Evolutionary conservation across 352 stramenopile species (phyloP), one percentile per base, ranked within the genome.

Genomic region (Lagenidium giganteum): DNA sequence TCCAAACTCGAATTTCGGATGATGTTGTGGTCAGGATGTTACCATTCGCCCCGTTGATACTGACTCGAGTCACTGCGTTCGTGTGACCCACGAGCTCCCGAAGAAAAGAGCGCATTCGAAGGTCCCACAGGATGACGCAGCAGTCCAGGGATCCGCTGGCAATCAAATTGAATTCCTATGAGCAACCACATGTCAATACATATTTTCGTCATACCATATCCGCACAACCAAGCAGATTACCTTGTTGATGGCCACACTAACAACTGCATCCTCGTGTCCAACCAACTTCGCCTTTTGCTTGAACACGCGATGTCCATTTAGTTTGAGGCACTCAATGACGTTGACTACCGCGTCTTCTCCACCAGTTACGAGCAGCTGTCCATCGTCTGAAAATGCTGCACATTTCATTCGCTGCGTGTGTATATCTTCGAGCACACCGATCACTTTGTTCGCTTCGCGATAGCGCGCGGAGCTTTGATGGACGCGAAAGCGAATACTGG

Each of bases 221-320:
- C n/a, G n/a, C n/a, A n/a, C n/a, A n/a, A n/a, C n/a, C n/a, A n/a
- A n/a, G n/a, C n/a, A n/a, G n/a, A n/a, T 5, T 47, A 80, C 67
- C 56, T 78, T 79, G 52, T 81, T 75, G 47, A 85, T 83, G 6
- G 70, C 67, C 8, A 83, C 67, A n/a, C 64, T 75, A 17, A 63
- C 24, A 3, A 85, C 67, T 3, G 59, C 48, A 35, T 74, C 65
- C 27, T 56, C 68, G 41, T 85, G 72, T 1, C 70, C 72, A 8
- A 82, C 64, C 11, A 83, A 55, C 34, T 83, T 85, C 0, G 60
- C 51, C 18, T 67, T 46, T 40, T 85, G 70, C 40, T 70, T 77
- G 23, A 85, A 83, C 7, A 76, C 38, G 21, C 72, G 54, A 18
- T 76, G 61, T 1, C 70, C 65, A 17, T 69, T 58, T 1, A 47